A percentile compares a stretch with the other conserved stretches of the same genome.
These are phyloP conservation scores for Pestalotiopsis sp. DNA, from an alignment of 2,329 filamentous ascomycete genomes.

Conservation along the genomic window DNA sequence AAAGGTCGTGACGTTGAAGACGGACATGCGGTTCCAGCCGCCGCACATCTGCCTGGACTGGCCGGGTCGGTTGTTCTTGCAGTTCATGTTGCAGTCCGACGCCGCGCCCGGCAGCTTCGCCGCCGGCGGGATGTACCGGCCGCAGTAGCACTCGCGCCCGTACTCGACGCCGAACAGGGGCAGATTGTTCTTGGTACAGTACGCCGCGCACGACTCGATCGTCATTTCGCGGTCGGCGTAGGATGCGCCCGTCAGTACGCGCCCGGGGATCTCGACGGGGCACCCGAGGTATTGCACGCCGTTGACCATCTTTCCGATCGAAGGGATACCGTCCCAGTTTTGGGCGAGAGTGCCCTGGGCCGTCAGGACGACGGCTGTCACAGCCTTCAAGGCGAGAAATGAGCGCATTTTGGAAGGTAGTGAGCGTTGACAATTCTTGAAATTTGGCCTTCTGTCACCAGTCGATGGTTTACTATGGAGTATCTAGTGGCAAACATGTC, in stretches of 20 bases:
- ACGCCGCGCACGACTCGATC: constrained; percentile 21
- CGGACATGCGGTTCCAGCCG: constrained; percentile 21
- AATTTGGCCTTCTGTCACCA: not conserved
- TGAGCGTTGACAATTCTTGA: not conserved
- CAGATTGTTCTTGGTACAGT: constrained; percentile 20
- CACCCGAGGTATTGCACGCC: constrained; percentile 20
- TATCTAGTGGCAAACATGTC: not conserved
- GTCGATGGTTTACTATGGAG: not conserved
- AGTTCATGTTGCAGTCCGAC: constrained; percentile 9
- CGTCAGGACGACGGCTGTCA: not conserved
- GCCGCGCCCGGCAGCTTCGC: not conserved
- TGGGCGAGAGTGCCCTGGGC: not conserved
- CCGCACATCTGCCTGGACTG: constrained; percentile 24
- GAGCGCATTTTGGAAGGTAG: not conserved
- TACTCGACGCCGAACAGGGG: constrained; percentile 20
- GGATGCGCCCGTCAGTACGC: constrained; percentile 18
- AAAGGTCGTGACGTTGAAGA: constrained; percentile 19
- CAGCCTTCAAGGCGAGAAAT: not conserved
- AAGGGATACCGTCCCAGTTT: constrained; percentile 9
- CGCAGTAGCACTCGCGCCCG: constrained; percentile 23
- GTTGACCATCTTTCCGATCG: constrained; percentile 2
- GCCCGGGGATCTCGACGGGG: constrained; percentile 19
- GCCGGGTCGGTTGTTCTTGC: constrained; percentile 18
- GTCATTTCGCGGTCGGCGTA: constrained; percentile 20
- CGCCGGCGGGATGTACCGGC: constrained; percentile 8